phyloP scores from a whole-genome alignment of 2,329 filamentous ascomycete species.

The Cladorrhinum sp. region DNA sequence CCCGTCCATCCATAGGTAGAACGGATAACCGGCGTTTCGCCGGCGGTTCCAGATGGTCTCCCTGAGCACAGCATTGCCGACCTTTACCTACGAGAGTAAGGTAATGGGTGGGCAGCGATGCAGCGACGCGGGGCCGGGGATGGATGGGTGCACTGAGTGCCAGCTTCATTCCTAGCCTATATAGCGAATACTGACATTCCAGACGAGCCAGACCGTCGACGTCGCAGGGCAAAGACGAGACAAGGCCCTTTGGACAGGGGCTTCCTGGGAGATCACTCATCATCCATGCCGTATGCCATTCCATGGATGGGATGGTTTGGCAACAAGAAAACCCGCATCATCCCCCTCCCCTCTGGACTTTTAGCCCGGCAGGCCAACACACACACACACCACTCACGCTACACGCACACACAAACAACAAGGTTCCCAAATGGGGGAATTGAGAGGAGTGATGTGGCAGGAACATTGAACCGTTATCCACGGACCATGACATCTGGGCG shows the following conservation, averaged over 20 bases:
- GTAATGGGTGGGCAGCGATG: too few species aligned
- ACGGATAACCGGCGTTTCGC: conserved; percentile 8
- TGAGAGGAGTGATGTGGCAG: not conserved
- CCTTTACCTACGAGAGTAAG: too few species aligned
- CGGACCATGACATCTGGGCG: not conserved
- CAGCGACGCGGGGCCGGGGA: conserved; percentile 11
- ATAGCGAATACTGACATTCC: conserved; percentile 16
- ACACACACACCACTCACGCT: not conserved
- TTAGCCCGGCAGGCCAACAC: not conserved
- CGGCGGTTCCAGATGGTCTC: conserved; percentile 7
- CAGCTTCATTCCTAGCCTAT: conserved; percentile 21
- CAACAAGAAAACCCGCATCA: not conserved
- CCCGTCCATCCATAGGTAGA: too few species aligned
- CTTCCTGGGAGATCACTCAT: conserved; percentile 6
- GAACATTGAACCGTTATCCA: not conserved
- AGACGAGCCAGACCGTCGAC: conserved; percentile 14
- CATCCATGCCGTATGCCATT: too few species aligned
- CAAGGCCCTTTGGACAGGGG: conserved; percentile 10
- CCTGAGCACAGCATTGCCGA: conserved; percentile 17
- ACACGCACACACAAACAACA: not conserved
- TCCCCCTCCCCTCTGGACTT: not conserved
- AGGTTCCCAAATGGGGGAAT: not conserved
- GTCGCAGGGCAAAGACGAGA: not conserved
- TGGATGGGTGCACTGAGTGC: not conserved
- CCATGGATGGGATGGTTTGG: not conserved